These are phyloP conservation scores for Musa balbisiana DNA, from an alignment of 202 grass and related monocot species.

Conservation along the genomic window DNA sequence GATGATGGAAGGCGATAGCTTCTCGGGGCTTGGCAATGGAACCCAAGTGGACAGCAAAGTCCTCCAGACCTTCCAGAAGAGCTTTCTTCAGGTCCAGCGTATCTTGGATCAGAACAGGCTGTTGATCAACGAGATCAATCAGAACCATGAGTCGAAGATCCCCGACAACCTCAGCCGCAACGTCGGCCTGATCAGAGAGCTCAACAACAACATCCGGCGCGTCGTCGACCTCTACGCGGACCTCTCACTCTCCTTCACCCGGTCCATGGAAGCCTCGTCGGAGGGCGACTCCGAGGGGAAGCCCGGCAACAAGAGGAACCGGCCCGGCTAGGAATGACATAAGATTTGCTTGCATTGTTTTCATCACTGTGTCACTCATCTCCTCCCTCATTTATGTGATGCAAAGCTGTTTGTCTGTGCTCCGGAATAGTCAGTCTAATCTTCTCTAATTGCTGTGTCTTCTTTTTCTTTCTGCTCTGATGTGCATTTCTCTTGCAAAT, in stretches of 20 bases:
- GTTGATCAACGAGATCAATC: conserved; percentile 22
- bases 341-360: neutral
- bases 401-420: neutral
- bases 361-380: neutral
- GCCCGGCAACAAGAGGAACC: conserved; percentile 13
- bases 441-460: neutral
- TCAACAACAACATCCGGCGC: conserved; percentile 19
- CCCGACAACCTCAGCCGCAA: conserved; percentile 22
- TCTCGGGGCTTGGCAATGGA: conserved; percentile 9
- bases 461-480: neutral
- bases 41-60: conserved; percentile 8
- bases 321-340: neutral
- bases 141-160: conserved; percentile 21
- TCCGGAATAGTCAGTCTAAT: neutral
- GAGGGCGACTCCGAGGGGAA: conserved; percentile 5
- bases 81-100: conserved; percentile 12
- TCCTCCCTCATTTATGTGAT: neutral
- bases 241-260: conserved; percentile 15
- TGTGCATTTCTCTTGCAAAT: neutral
- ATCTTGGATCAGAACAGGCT: conserved; percentile 22
- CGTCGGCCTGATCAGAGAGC: conserved; percentile 18
- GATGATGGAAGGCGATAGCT: conserved; percentile 16
- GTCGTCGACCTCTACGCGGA: conserved; percentile 18
- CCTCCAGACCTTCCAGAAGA: conserved; percentile 14
- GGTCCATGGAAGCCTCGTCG: conserved; percentile 11